Evolutionary conservation across 106 monocot genomes (phyloP).

Genomic region (Dendrobium huoshanense): DNA sequence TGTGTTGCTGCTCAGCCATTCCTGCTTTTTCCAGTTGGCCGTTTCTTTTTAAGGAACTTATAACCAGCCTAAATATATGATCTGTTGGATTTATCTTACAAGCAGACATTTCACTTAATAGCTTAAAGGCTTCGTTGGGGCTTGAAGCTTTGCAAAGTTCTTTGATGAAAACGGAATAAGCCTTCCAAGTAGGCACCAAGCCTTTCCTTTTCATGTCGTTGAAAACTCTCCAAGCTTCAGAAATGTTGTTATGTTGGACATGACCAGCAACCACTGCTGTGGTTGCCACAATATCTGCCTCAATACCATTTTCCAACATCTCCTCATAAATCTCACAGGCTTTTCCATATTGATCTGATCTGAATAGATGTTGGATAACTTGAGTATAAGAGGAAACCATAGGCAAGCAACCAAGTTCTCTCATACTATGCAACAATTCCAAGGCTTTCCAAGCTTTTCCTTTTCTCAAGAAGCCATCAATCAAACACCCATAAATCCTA

Average conservation of each 20-base stretch:
- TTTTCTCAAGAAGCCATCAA: slow-evolving; percentile 52
- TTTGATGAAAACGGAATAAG: slow-evolving; percentile 61
- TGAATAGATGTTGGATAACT: slow-evolving; percentile 58
- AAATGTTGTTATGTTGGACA: slow-evolving; percentile 38
- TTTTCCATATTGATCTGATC: slow-evolving; percentile 27
- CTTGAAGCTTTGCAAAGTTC: slow-evolving; percentile 70
- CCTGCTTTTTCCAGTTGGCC: slow-evolving; percentile 35
- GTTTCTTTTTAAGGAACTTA: slow-evolving; percentile 28
- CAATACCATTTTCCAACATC: slow-evolving; percentile 43
- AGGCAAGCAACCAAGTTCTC: slow-evolving; percentile 26
- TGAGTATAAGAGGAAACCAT: slow-evolving; percentile 57
- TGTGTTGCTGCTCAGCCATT: slow-evolving; percentile 29
- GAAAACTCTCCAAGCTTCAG: slow-evolving; percentile 58
- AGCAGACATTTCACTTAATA: slow-evolving; percentile 52
- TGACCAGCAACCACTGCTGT: slow-evolving; percentile 67
- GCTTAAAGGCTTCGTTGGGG: slow-evolving; percentile 47
- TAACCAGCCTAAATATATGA: slow-evolving; percentile 32
- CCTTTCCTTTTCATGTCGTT: slow-evolving; percentile 43
- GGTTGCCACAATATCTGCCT: slow-evolving; percentile 48
- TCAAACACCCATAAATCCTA: slow-evolving; percentile 38
- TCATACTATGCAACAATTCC: slow-evolving; percentile 34
- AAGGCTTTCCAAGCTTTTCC: slow-evolving; percentile 36
- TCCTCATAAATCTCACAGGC: slow-evolving; percentile 66
- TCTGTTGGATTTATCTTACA: slow-evolving; percentile 34
- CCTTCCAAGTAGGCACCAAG: slow-evolving; percentile 32